Evolutionary conservation across 2,329 filamentous ascomycete genomes (phyloP).

Genomic region (Exophiala dermatitidis): DNA sequence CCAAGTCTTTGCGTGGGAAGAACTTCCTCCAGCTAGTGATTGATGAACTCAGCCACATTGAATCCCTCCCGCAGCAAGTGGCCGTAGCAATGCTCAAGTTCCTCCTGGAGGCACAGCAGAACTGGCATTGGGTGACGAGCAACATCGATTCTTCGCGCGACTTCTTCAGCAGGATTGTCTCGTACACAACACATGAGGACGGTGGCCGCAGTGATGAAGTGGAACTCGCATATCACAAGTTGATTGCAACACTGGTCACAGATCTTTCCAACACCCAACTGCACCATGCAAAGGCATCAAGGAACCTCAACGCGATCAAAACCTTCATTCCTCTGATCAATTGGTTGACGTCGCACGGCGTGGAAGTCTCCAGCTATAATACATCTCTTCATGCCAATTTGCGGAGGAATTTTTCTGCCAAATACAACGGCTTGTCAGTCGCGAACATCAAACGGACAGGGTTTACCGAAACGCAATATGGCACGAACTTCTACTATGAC

Average conservation of each 20-base stretch:
- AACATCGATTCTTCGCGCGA: slow-evolving; percentile 64
- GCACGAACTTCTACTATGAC: slow-evolving; percentile 77
- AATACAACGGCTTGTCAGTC: slow-evolving; percentile 67
- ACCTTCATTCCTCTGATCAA: slow-evolving; percentile 66
- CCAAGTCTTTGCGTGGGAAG: slow-evolving; percentile 40
- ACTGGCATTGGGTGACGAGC: slow-evolving; percentile 91
- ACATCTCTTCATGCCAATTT: slow-evolving; percentile 78
- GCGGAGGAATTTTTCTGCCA: slow-evolving; percentile 71
- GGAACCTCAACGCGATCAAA: slow-evolving; percentile 60
- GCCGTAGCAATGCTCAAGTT: slow-evolving; percentile 76
- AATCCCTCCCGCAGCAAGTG: slow-evolving; percentile 56
- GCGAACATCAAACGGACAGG: slow-evolving; percentile 71
- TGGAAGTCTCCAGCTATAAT: slow-evolving; percentile 77
- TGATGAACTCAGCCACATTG: slow-evolving; percentile 59
- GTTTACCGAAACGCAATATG: slow-evolving; percentile 59
- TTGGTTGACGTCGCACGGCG: slow-evolving; percentile 72
- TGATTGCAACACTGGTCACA: slow-evolving; percentile 72
- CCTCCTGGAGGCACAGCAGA: slow-evolving; percentile 78
- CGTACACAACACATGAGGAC: slow-evolving; percentile 58
- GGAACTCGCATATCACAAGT: slow-evolving; percentile 52
- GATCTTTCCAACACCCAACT: slow-evolving; percentile 88
- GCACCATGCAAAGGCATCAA: slow-evolving; percentile 73
- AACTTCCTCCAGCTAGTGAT: slow-evolving; percentile 71
- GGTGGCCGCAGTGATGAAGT: slow-evolving; percentile 43
- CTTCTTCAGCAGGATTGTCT: slow-evolving; percentile 65